Base-by-base conservation (phyloP, 805 yeast genomes). In the Starmerella stellata region DNA sequence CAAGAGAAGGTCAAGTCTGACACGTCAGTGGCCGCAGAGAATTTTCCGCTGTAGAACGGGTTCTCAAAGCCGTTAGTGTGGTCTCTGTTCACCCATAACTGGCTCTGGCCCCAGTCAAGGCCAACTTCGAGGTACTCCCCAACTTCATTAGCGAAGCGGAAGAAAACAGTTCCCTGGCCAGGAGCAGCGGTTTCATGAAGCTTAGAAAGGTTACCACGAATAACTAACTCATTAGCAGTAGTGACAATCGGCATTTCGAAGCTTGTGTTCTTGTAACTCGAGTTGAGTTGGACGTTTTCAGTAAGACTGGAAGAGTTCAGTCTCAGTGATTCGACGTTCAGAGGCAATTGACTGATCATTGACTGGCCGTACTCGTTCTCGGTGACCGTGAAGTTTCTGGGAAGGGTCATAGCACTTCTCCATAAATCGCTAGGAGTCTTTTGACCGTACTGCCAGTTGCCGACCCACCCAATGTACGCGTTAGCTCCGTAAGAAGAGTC, bases 381-480 rank as follows among this genome's bases (percentile, higher is more conserved):
- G 16, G 31, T 34, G 28, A 46, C 15, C 5, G 40, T 32, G 20
- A 42, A 7, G 9, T 31, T 14, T 1, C 49, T 39, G 7, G 46
- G 38, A 9, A 57, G 39, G 1, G 64, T 50, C 63, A 60, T 57
- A 2, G 63, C 54, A 16, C 58, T 48, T 38, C 62, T 54, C 60
- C 61, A 62, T 7, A 52, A 47, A 5, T 40, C 43, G 11, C 63
- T 59, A n/a, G 67, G 66, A 16, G 55, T 61, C 15, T 44, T 45
- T 17, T 50, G 52, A 20, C 54, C 52, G 41, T 63, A 63, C 45
- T 61, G 63, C 67, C 67, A 63, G 46, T 61, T 61, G 30, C 63
- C 58, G 29, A 64, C 62, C 67, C 67, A 63, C 4, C 63, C 65
- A 31, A 62, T 41, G 20, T 40, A 44, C 4, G 62, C 63, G 18